phyloP scores from a whole-genome alignment of 2,329 filamentous ascomycete species.

The Lecanicillium sp. region DNA sequence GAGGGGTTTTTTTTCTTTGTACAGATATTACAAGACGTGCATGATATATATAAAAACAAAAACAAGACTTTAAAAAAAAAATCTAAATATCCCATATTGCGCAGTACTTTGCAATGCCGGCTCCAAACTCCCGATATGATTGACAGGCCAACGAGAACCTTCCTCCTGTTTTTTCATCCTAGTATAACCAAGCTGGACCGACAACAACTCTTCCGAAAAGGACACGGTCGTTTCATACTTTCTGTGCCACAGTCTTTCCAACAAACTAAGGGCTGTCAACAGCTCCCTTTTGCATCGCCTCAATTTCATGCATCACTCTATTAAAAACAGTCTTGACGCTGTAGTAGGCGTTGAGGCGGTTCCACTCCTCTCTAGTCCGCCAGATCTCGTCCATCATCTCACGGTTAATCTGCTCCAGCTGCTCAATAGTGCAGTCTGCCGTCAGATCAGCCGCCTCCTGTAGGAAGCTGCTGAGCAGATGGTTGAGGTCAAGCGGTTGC shows the following conservation, averaged over 20 bases:
- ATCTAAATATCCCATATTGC: no score
- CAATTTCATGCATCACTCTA: conserved; percentile 62
- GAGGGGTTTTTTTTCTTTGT: neutral
- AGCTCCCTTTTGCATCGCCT: conserved; percentile 33
- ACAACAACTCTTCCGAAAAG: no score
- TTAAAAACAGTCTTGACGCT: conserved; percentile 66
- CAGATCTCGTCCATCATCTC: conserved; percentile 88
- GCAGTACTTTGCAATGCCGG: no score
- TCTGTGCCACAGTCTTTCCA: no score
- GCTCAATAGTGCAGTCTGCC: conserved; percentile 78
- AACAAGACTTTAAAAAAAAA: conserved; percentile 2
- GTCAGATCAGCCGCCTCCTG: conserved; percentile 57
- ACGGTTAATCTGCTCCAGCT: conserved; percentile 88
- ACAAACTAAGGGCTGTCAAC: conserved; percentile 1
- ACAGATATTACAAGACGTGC: no score
- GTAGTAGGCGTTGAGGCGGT: conserved; percentile 65
- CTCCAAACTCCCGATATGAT: no score
- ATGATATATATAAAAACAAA: conserved; percentile 6
- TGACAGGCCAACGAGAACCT: no score
- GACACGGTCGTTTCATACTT: no score
- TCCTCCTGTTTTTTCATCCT: no score
- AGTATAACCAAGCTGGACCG: no score
- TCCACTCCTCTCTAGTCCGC: conserved; percentile 71
- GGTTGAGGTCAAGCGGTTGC: conserved; percentile 37
- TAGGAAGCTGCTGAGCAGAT: conserved; percentile 50